Percentiles rank a stretch among this genome's conserved stretches.
phyloP scores from a whole-genome alignment of 139 green algal genomes.

The Chlamydomonas incerta region DNA sequence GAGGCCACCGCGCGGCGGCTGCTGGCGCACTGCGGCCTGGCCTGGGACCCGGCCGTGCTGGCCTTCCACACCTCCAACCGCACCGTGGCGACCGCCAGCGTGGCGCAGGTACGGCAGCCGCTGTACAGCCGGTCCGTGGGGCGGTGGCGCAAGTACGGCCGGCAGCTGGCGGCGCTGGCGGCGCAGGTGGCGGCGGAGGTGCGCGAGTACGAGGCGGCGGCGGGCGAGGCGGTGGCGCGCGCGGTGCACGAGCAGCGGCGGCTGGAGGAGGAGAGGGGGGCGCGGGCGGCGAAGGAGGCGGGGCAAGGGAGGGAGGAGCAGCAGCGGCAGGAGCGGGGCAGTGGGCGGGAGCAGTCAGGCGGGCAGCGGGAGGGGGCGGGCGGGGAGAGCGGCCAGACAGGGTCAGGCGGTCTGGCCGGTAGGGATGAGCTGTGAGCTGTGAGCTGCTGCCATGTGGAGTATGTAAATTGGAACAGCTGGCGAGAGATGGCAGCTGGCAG shows the following conservation, averaged over 20 bases:
- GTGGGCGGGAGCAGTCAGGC: too few relatives aligned
- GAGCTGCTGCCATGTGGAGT: too few relatives aligned
- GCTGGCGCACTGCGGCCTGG: constrained; percentile 64
- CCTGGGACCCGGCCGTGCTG: constrained; percentile 69
- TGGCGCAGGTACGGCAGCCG: constrained; percentile 75
- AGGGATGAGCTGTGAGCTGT: too few relatives aligned
- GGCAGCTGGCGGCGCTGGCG: constrained; percentile 56
- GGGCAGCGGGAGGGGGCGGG: too few relatives aligned
- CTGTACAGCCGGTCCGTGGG: constrained; percentile 72
- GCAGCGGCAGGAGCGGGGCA: not conserved
- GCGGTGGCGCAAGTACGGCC: constrained; percentile 65
- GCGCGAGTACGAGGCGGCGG: constrained; percentile 42
- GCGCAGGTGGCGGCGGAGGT: constrained; percentile 39
- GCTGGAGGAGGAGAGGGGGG: not conserved
- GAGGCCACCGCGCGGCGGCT: constrained; percentile 44
- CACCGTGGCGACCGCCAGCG: constrained; percentile 76
- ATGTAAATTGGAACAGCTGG: too few relatives aligned
- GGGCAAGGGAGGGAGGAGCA: not conserved
- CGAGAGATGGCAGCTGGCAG: too few relatives aligned
- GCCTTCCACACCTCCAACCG: constrained; percentile 61
- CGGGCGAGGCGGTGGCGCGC: constrained; percentile 28
- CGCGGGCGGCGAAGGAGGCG: not conserved
- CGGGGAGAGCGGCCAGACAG: not conserved
- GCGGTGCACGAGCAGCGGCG: constrained; percentile 1
- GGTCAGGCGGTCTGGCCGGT: too few relatives aligned